Evolutionary conservation across 2,329 filamentous ascomycete genomes (phyloP), one percentile per base, ranked within the genome.

Genomic region (Ophiostoma ulmi): DNA sequence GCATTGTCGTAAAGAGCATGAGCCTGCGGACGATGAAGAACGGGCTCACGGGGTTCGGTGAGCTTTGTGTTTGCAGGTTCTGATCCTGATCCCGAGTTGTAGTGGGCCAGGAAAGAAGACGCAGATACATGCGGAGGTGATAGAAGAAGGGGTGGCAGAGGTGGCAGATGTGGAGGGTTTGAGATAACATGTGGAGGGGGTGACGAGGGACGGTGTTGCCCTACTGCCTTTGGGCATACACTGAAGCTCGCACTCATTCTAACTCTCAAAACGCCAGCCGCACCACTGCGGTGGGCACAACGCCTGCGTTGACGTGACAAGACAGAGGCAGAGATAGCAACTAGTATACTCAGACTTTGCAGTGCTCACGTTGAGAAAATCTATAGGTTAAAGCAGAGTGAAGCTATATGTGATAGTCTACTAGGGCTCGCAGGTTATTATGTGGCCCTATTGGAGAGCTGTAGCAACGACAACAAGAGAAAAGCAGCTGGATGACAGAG

Each of bases 221-320:
- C 67, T 73, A 69, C 36, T 63, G 68, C 68, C 72, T 68, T 68
- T 14, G 72, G 70, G 44, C 58, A 61, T 63, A 66, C 36, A 35
- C 44, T 64, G 58, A 67, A 48, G 48, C 65, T 69, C 31, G 64
- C 64, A 20, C 58, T 71, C 68, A 70, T 71, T 6, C 20, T 68
- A 22, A 36, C 14, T 41, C 64, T 65, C 14, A 52, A 31, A 31
- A 14, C 39, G 52, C 14, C 63, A 61, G 70, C 68, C 68, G 39
- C 71, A 70, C 68, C 68, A 58, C 55, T 58, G 41, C 14, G 68
- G 68, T 70, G 68, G 65, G 68, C 68, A 68, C 68, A 35, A 68
- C 31, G 68, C 68, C 68, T 17, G 22, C 10, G 41, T 31, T n/a
- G 64, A 61, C 13, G 35, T 22, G 20, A 39, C 17, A 55, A 36